phyloP scores from a whole-genome alignment of 1,284 basidiomycete species.

The Porodaedalea pini region DNA sequence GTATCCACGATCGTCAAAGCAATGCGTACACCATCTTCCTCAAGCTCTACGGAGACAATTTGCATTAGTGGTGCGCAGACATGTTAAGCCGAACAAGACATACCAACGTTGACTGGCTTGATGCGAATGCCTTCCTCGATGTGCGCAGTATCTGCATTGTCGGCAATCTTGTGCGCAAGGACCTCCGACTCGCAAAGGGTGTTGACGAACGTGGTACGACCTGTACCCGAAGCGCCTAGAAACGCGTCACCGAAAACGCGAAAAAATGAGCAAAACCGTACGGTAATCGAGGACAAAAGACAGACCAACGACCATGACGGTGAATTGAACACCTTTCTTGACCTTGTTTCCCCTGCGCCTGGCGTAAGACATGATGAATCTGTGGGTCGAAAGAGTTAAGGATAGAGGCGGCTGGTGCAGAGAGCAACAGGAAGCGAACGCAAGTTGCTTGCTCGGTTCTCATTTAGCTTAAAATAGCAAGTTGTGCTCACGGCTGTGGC shows the following conservation, averaged over 20 bases:
- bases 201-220: constrained; percentile 97
- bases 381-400: constrained; percentile 19
- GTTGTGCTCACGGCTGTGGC: neutral
- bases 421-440: neutral
- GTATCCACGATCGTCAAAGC: constrained; percentile 98
- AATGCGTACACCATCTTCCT: constrained; percentile 98
- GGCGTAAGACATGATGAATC: constrained; percentile 70
- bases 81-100: constrained; percentile 33
- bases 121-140: constrained; percentile 94
- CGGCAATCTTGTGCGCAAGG: constrained; percentile 79
- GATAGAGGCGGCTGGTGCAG: constrained; percentile 22
- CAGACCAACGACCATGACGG: constrained; percentile 90
- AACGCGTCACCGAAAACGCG: constrained; percentile 18
- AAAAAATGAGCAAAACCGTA: constrained; percentile 21
- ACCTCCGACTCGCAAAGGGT: constrained; percentile 95
- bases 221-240: constrained; percentile 90
- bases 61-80: neutral
- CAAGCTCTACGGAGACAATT: constrained; percentile 66
- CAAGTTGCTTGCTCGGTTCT: neutral
- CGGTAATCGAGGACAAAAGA: constrained; percentile 23
- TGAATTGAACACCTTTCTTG: constrained; percentile 97
- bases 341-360: constrained; percentile 90
- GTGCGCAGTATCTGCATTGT: constrained; percentile 87
- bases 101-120: constrained; percentile 92
- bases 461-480: neutral